Evolutionary conservation across 768 basidiomycete species (phyloP).

Genomic region (Lactarius hatsudake): DNA sequence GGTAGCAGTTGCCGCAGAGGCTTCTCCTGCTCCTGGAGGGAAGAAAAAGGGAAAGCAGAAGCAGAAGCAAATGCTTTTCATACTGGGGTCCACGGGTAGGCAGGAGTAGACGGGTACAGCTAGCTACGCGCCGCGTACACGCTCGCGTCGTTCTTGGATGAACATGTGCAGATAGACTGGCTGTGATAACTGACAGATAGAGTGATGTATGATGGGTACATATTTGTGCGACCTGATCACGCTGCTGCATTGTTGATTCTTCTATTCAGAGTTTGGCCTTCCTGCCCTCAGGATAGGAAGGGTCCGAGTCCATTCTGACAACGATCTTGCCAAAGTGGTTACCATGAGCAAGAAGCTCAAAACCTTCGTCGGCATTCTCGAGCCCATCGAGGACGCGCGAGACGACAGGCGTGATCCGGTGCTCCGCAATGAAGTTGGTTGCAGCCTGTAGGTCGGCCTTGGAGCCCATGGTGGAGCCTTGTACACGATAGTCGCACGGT

Average conservation of each 20-base stretch:
- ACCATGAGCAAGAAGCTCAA: conserved; percentile 60
- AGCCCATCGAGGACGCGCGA: conserved; percentile 70
- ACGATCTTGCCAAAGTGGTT: conserved; percentile 80
- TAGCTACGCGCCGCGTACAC: neutral
- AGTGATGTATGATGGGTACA: neutral
- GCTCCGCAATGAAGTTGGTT: conserved; percentile 62
- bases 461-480: conserved; percentile 86
- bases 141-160: neutral
- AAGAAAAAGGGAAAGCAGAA: conserved; percentile 80
- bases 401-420: conserved; percentile 67
- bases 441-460: conserved; percentile 69
- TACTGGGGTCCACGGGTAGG: conserved; percentile 40
- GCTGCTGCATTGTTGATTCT: neutral
- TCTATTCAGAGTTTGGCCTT: conserved; percentile 13
- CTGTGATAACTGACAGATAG: neutral
- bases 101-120: neutral
- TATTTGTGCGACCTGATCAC: neutral
- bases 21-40: conserved; percentile 35
- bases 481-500: neutral
- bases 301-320: conserved; percentile 40
- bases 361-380: conserved; percentile 62
- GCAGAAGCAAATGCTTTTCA: conserved; percentile 83
- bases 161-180: neutral
- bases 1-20: neutral
- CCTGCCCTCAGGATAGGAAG: neutral